Percentiles rank a stretch among this genome's conserved stretches.
phyloP scores from a whole-genome alignment of 2,329 filamentous ascomycete species.

The Delphinella strobiligena region DNA sequence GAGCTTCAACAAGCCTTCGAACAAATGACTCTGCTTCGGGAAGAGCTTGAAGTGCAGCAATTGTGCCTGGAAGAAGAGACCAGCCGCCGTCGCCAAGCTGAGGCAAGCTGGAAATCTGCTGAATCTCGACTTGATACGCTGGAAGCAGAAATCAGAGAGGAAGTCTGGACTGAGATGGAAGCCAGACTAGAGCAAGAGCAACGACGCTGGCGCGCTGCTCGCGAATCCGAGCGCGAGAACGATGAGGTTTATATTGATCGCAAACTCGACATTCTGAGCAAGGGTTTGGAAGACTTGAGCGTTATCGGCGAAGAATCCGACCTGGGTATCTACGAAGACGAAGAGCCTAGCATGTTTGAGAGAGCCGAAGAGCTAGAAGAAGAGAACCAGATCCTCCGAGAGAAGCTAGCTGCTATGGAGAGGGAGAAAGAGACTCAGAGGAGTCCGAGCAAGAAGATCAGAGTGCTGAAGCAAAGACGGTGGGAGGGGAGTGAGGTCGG shows the following conservation, averaged over 20 bases:
- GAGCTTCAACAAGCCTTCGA: slow-evolving; percentile 74
- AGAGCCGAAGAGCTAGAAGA: slow-evolving; percentile 29
- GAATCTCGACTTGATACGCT: slow-evolving; percentile 57
- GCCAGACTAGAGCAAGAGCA: slow-evolving; percentile 61
- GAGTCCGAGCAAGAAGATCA: slow-evolving; percentile 37
- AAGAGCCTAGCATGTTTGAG: slow-evolving; percentile 15
- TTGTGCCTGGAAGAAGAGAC: slow-evolving; percentile 59
- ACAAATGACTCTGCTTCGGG: slow-evolving; percentile 67
- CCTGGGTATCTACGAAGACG: slow-evolving; percentile 30
- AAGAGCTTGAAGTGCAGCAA: slow-evolving; percentile 65
- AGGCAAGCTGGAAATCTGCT: slow-evolving; percentile 57
- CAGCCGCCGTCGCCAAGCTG: slow-evolving; percentile 56
- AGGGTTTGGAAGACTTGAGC: slow-evolving; percentile 33
- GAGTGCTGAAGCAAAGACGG: slow-evolving; percentile 36
- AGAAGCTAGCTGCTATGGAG: slow-evolving; percentile 27
- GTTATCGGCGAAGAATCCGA: slow-evolving; percentile 7
- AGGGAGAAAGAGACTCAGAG: slow-evolving; percentile 25
- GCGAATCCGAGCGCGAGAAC: slow-evolving; percentile 64
- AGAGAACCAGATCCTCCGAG: slow-evolving; percentile 32
- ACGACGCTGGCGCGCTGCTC: slow-evolving; percentile 65
- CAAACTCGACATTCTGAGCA: slow-evolving; percentile 65
- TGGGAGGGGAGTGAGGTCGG: slow-evolving; percentile 28
- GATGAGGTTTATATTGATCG: slow-evolving; percentile 77
- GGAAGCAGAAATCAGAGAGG: slow-evolving; percentile 77
- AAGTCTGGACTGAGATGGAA: slow-evolving; percentile 82